phyloP scores from a whole-genome alignment of 257 asterid genomes.

The Jacaranda copaia region DNA sequence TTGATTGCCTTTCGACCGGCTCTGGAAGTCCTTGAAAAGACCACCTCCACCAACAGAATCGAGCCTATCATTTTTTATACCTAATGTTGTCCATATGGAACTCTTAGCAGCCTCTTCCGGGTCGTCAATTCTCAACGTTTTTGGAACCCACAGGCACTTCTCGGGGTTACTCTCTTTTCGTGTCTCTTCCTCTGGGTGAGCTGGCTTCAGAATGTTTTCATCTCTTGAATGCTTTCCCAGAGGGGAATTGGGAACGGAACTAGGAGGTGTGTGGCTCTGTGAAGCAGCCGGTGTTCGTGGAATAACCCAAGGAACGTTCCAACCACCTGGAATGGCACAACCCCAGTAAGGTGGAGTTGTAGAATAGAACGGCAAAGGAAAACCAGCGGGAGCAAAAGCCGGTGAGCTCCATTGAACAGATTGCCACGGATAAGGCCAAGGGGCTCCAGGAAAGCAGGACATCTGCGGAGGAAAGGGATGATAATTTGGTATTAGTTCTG shows the following conservation, averaged over 20 bases:
- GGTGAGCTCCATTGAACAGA: conserved; percentile 62
- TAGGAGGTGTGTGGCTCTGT: conserved; percentile 41
- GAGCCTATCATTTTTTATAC: conserved; percentile 55
- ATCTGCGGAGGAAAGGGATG: conserved; percentile 55
- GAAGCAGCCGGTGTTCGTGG: conserved; percentile 33
- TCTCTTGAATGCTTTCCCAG: conserved; percentile 70
- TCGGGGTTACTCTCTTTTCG: conserved; percentile 41
- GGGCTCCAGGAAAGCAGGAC: conserved; percentile 67
- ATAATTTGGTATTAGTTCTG: conserved; percentile 47
- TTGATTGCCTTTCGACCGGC: conserved; percentile 49
- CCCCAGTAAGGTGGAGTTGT: conserved; percentile 73
- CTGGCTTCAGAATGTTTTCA: conserved; percentile 28
- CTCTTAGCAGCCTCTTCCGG: conserved; percentile 82
- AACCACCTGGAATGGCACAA: conserved; percentile 54
- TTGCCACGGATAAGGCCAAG: conserved; percentile 81
- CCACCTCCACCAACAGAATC: conserved; percentile 56
- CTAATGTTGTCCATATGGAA: conserved; percentile 80
- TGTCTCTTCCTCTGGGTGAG: conserved; percentile 23
- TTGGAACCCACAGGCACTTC: conserved; percentile 76
- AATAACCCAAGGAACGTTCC: conserved; percentile 60
- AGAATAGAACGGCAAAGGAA: conserved; percentile 68
- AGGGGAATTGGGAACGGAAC: conserved; percentile 45
- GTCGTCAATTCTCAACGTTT: conserved; percentile 72
- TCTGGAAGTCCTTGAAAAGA: conserved; percentile 60
- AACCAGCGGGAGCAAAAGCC: conserved; percentile 49